phyloP scores from a whole-genome alignment of 1,139 yeast species.

The Magnusiomyces clavatus region DNA sequence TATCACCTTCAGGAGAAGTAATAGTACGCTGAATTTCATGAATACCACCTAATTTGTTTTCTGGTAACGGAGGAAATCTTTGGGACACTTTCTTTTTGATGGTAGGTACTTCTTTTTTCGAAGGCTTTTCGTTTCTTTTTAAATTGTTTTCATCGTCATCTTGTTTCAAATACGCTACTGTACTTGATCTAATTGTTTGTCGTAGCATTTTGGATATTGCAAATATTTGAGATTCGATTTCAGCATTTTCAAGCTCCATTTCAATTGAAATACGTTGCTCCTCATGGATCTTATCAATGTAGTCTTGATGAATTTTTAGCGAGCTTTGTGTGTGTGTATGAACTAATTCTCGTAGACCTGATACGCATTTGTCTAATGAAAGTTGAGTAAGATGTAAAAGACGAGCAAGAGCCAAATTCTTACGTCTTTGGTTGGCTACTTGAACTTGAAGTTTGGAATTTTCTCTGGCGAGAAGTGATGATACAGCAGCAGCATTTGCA shows the following conservation, averaged over 20 bases:
- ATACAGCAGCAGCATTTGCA: constrained; percentile 5
- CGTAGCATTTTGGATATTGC: constrained; percentile 21
- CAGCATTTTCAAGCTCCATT: constrained; percentile 20
- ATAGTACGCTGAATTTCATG: no score
- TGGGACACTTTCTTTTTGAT: background rate
- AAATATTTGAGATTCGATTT: constrained; percentile 20
- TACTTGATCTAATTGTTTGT: constrained; percentile 3
- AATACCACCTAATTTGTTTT: no score
- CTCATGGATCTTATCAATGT: constrained; percentile 20
- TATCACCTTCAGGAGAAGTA: background rate
- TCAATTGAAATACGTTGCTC: constrained; percentile 21
- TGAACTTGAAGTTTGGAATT: constrained; percentile 16
- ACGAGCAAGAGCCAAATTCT: constrained; percentile 18
- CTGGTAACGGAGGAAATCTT: background rate
- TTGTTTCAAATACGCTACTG: background rate
- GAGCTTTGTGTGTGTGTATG: constrained; percentile 21
- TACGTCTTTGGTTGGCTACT: constrained; percentile 15
- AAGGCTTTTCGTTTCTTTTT: background rate
- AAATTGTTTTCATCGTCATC: background rate
- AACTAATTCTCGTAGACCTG: constrained; percentile 20
- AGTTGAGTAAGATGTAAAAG: constrained; percentile 19
- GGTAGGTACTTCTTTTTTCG: background rate
- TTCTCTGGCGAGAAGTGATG: constrained; percentile 12
- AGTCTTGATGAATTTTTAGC: constrained; percentile 21
- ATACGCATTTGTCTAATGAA: constrained; percentile 21